Conservation (phyloP, 2,329 filamentous ascomycete genomes). For the Fusarium mexicanum region DNA sequence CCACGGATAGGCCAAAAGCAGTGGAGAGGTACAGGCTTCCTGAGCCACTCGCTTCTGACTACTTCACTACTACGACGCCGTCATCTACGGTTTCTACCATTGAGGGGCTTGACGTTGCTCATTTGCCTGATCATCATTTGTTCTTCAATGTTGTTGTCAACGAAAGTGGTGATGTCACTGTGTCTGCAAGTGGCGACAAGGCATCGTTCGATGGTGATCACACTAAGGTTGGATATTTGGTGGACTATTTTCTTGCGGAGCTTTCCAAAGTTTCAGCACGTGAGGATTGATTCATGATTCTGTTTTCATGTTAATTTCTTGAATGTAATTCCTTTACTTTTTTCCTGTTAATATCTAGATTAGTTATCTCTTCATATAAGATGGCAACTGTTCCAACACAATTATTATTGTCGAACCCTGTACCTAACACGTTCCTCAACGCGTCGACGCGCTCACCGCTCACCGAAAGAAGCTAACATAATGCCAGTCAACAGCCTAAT, state of each 20-base stretch:
- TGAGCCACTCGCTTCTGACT: slow-evolving; percentile 5
- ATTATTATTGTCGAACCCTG: neutral
- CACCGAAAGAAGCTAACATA: neutral
- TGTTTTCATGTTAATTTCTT: neutral
- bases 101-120: neutral
- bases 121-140: neutral
- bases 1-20: fast-evolving
- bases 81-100: neutral
- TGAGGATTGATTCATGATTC: neutral
- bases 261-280: neutral
- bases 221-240: fast-evolving
- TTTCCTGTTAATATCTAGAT: neutral
- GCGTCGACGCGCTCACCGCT: neutral
- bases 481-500: neutral
- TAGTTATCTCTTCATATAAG: fast-evolving
- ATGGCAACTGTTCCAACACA: fast-evolving
- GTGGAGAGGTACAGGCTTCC: slow-evolving; percentile 3
- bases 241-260: neutral
- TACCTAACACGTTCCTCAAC: neutral
- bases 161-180: neutral
- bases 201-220: fast-evolving
- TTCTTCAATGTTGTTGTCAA: slow-evolving; percentile 2
- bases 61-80: neutral
- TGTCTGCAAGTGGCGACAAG: neutral
- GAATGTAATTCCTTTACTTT: fast-evolving